phyloP scores from a whole-genome alignment of 2,329 filamentous ascomycete species.

The Monosporascus ibericus region DNA sequence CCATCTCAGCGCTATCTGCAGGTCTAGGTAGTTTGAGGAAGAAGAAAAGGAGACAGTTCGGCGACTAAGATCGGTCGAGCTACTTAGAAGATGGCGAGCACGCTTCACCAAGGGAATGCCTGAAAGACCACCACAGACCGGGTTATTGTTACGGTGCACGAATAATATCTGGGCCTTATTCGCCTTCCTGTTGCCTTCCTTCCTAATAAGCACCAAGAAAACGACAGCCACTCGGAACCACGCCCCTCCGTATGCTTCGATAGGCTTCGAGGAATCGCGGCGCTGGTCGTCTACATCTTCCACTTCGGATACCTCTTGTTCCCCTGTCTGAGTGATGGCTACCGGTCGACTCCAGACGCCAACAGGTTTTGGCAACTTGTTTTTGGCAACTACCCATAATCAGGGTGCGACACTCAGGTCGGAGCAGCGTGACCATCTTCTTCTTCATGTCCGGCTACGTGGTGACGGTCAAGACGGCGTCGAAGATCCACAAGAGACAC shows the following conservation, averaged over 20 bases:
- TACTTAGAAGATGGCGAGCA: neutral
- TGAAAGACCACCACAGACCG: neutral
- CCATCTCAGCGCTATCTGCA: neutral
- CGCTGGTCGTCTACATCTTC: constrained; percentile 3
- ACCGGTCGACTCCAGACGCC: neutral
- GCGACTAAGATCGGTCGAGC: neutral
- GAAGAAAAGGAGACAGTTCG: neutral
- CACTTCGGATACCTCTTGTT: constrained; percentile 4
- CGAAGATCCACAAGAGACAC: constrained; percentile 10
- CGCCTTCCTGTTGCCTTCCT: constrained; percentile 1
- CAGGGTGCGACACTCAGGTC: constrained; percentile 21
- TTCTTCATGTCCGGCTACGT: constrained; percentile 32
- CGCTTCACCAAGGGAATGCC: neutral
- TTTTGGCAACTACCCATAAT: constrained; percentile 24
- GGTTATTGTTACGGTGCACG: neutral
- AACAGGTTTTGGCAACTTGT: constrained; percentile 16
- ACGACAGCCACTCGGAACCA: neutral
- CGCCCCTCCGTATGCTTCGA: constrained; percentile 1
- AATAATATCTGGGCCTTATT: neutral
- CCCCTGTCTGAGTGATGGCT: constrained; percentile 2
- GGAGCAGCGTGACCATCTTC: constrained; percentile 28
- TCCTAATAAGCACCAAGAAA: neutral
- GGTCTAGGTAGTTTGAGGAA: neutral
- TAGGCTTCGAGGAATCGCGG: constrained; percentile 1
- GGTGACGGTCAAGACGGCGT: constrained; percentile 25